These are phyloP conservation scores for Aaosphaeria arxii DNA, from an alignment of 2,329 filamentous ascomycete species.

Conservation along the genomic window DNA sequence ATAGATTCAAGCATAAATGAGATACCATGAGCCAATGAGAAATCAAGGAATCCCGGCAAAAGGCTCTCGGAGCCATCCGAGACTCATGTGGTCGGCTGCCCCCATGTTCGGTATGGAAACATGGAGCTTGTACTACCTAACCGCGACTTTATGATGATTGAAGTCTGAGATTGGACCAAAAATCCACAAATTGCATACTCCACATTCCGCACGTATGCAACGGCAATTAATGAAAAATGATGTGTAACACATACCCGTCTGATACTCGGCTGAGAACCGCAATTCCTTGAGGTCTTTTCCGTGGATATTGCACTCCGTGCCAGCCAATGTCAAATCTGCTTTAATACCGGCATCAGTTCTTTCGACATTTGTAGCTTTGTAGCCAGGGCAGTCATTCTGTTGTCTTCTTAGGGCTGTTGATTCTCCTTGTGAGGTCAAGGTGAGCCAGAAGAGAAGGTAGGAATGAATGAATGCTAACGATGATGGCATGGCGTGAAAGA, in stretches of 20 bases:
- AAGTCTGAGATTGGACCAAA: too few relatives aligned
- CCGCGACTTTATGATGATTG: too few relatives aligned
- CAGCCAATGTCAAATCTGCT: slow-evolving; percentile 68
- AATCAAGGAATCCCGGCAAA: too few relatives aligned
- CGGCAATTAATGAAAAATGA: neutral
- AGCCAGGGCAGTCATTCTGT: slow-evolving; percentile 58
- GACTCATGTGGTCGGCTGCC: too few relatives aligned
- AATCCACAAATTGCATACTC: too few relatives aligned
- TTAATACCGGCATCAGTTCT: slow-evolving; percentile 55
- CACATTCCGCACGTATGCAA: neutral
- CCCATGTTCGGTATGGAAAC: too few relatives aligned
- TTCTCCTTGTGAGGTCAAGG: slow-evolving; percentile 16
- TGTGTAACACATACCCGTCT: slow-evolving; percentile 48
- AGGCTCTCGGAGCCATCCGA: too few relatives aligned
- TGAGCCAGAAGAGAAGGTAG: slow-evolving; percentile 15
- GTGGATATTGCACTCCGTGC: slow-evolving; percentile 59
- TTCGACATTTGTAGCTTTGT: slow-evolving; percentile 60
- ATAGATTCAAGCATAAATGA: neutral
- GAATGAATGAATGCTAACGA: slow-evolving; percentile 19
- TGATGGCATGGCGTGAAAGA: slow-evolving; percentile 18
- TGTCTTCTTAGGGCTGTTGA: too few relatives aligned
- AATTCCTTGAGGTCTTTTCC: slow-evolving; percentile 55
- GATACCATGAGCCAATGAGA: too few relatives aligned
- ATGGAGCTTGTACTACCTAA: too few relatives aligned
- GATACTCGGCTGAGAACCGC: slow-evolving; percentile 58